Conservation (phyloP, 1,284 basidiomycete genomes). For the Trametes pubescens region DNA sequence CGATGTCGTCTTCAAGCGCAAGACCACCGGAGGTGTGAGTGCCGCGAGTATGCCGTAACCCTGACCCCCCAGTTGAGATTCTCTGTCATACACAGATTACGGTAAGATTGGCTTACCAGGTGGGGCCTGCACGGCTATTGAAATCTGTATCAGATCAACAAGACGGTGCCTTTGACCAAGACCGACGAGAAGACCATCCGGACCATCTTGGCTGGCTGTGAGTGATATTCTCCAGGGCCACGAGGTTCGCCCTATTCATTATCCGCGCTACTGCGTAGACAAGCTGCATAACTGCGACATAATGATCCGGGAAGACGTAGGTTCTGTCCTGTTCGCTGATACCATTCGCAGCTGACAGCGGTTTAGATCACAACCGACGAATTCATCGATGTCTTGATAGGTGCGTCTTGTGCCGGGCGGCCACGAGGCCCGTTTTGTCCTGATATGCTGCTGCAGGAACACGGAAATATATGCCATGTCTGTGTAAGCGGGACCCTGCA, state of each 20-base stretch:
- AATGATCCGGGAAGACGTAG: slow-evolving; percentile 95
- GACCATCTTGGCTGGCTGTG: slow-evolving; percentile 88
- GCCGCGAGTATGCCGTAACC: slow-evolving; percentile 15
- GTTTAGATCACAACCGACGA: slow-evolving; percentile 92
- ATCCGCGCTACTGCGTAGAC: slow-evolving; percentile 49
- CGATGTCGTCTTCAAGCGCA: slow-evolving; percentile 87
- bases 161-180: slow-evolving; percentile 92
- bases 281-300: slow-evolving; percentile 95
- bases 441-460: slow-evolving; percentile 60
- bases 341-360: slow-evolving; percentile 18
- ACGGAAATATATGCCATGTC: slow-evolving; percentile 94
- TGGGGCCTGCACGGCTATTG: slow-evolving; percentile 7
- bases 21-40: slow-evolving; percentile 90
- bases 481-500: slow-evolving; percentile 59
- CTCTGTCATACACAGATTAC: slow-evolving; percentile 53
- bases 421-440: slow-evolving; percentile 6
- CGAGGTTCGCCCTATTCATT: slow-evolving; percentile 9
- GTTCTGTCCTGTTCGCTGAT: slow-evolving; percentile 39
- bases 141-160: slow-evolving; percentile 68
- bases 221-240: slow-evolving; percentile 37
- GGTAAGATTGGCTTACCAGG: slow-evolving; percentile 41
- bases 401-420: slow-evolving; percentile 45
- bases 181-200: slow-evolving; percentile 96
- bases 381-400: slow-evolving; percentile 96
- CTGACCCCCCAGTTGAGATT: slow-evolving; percentile 7